Evolutionary conservation across 495 filamentous ascomycete species (phyloP).

Genomic region (Parachaetomium inaequale): DNA sequence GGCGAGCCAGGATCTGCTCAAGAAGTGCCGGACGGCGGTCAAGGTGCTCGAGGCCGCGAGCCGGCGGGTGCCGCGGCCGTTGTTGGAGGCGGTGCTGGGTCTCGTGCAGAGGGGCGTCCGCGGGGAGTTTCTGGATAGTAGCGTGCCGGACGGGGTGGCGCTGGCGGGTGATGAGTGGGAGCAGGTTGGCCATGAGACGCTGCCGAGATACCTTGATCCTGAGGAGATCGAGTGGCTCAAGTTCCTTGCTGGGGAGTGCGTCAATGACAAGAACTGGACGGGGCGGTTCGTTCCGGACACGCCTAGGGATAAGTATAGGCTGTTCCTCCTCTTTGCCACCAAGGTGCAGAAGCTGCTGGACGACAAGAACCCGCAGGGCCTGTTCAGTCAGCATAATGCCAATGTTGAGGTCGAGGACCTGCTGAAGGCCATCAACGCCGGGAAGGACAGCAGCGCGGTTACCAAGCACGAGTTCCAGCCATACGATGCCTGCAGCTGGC

Average conservation of each 20-base stretch:
- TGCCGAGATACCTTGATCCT: conserved; percentile 6
- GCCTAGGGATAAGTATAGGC: conserved; percentile 20
- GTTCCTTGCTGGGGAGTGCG: conserved; percentile 20
- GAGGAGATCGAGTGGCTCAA: conserved; percentile 28
- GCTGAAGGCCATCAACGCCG: conserved; percentile 28
- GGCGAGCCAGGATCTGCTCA: conserved; percentile 15
- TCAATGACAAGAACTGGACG: conserved; percentile 22
- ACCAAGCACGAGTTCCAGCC: conserved; percentile 25
- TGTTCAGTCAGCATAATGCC: conserved; percentile 17
- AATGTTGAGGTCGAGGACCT: conserved; percentile 27
- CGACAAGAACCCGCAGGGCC: conserved; percentile 20
- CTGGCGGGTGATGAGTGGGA: conserved; percentile 17
- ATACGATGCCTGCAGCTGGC: conserved; percentile 28
- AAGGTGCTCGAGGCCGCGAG: conserved; percentile 11
- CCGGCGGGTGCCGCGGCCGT: conserved; percentile 5
- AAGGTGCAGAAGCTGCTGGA: conserved; percentile 31
- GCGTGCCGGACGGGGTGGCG: background rate
- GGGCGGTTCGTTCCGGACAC: conserved; percentile 8
- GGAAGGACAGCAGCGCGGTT: conserved; percentile 9
- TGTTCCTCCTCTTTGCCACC: conserved; percentile 31
- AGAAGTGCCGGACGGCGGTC: conserved; percentile 5
- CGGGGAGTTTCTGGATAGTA: background rate
- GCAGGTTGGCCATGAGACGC: background rate
- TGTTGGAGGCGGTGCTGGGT: conserved; percentile 4
- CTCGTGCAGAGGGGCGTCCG: conserved; percentile 4